These are phyloP conservation scores for Lachancea kluyveri DNA, from an alignment of 805 yeast genomes.

Conservation along the genomic window DNA sequence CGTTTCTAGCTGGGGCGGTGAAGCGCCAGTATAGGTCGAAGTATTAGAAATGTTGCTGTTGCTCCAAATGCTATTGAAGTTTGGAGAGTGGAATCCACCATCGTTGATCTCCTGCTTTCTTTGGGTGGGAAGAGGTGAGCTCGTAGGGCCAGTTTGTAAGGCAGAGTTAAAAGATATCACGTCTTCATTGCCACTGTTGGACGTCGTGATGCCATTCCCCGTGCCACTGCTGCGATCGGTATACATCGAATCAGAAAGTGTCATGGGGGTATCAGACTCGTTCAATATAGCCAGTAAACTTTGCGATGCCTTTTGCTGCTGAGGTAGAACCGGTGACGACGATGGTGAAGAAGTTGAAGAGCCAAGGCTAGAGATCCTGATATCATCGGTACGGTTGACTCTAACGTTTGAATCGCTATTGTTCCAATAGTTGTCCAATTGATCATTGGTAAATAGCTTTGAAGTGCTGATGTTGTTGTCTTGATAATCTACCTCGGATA, in stretches of 20 bases:
- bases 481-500: slow-evolving; percentile 26
- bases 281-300: background rate
- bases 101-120: slow-evolving; percentile 6
- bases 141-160: slow-evolving; percentile 3
- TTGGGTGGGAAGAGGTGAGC: slow-evolving; percentile 3
- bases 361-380: background rate
- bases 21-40: too few relatives aligned
- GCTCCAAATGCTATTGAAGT: slow-evolving; percentile 26
- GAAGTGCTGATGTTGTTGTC: slow-evolving; percentile 27
- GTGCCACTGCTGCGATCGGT: background rate
- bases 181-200: slow-evolving; percentile 6
- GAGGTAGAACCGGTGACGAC: slow-evolving; percentile 4
- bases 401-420: slow-evolving; percentile 4
- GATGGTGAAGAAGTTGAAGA: slow-evolving; percentile 3
- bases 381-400: too few relatives aligned
- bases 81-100: slow-evolving; percentile 17
- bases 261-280: slow-evolving; percentile 3
- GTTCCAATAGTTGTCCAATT: slow-evolving; percentile 31
- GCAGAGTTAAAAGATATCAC: slow-evolving; percentile 10
- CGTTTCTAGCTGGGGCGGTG: slow-evolving; percentile 2
- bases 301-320: background rate
- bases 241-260: slow-evolving; percentile 1
- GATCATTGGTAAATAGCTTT: slow-evolving; percentile 30
- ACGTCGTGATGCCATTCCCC: background rate
- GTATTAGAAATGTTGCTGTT: slow-evolving; percentile 1